Conservation (phyloP, 2,329 filamentous ascomycete genomes). For the Domatiomyces globalis region DNA sequence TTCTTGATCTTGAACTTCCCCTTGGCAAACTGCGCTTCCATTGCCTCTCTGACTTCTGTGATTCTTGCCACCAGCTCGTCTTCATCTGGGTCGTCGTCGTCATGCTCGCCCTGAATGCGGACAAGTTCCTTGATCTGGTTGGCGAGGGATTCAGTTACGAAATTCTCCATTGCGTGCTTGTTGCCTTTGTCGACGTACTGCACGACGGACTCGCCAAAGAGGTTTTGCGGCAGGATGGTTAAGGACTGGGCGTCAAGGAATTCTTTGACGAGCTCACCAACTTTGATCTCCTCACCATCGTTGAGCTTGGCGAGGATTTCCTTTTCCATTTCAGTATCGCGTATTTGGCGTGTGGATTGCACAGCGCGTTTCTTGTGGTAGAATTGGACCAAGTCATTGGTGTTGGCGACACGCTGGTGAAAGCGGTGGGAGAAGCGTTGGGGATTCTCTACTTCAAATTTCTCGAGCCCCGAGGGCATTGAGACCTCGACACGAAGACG, state of each 20-base stretch:
- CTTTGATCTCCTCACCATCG: constrained; percentile 61
- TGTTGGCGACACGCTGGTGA: constrained; percentile 77
- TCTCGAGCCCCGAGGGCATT: constrained; percentile 59
- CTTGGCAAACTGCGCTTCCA: constrained; percentile 57
- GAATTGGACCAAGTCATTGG: constrained; percentile 85
- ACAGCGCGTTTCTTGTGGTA: constrained; percentile 67
- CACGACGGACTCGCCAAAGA: constrained; percentile 81
- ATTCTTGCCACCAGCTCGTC: constrained; percentile 60
- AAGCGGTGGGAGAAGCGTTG: constrained; percentile 93
- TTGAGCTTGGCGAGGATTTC: constrained; percentile 46
- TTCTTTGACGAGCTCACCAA: constrained; percentile 76
- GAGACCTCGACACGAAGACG: constrained; percentile 84
- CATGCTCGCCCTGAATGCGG: constrained; percentile 41
- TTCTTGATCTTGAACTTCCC: constrained; percentile 44
- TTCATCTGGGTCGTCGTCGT: constrained; percentile 53
- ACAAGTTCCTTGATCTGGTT: constrained; percentile 59
- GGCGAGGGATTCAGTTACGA: constrained; percentile 57
- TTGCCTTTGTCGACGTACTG: constrained; percentile 94
- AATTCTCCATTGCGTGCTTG: constrained; percentile 75
- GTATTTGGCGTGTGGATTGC: constrained; percentile 29
- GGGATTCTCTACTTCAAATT: constrained; percentile 85
- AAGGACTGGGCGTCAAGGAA: constrained; percentile 77
- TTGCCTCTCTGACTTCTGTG: constrained; percentile 53
- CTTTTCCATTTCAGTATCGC: constrained; percentile 49
- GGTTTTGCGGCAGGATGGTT: constrained; percentile 82